Evolutionary conservation across 805 yeast species (phyloP).

Genomic region (Candida sanyiensis): DNA sequence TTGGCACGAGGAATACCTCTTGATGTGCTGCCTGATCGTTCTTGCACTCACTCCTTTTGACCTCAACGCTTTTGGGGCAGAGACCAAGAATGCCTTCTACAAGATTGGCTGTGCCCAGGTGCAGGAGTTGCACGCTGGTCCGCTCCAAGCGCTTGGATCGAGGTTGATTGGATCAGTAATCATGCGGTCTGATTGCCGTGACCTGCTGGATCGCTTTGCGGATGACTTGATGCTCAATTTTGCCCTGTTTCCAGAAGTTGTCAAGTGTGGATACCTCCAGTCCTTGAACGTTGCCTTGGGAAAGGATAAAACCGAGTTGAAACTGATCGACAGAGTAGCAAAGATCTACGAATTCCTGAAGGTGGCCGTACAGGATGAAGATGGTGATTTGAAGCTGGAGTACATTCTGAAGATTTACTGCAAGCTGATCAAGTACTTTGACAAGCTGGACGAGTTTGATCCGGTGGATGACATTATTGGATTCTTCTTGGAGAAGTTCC

Average conservation of each 20-base stretch:
- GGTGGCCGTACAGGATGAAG: neutral
- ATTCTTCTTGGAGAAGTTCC: conserved; percentile 39
- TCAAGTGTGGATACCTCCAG: conserved; percentile 15
- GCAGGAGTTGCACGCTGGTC: conserved; percentile 36
- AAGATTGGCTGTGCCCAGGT: conserved; percentile 30
- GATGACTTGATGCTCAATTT: conserved; percentile 13
- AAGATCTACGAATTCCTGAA: conserved; percentile 3
- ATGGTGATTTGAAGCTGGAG: conserved; percentile 12
- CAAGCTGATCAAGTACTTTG: conserved; percentile 18
- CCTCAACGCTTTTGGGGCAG: conserved; percentile 35
- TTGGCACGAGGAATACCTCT: conserved; percentile 46
- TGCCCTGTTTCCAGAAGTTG: conserved; percentile 10
- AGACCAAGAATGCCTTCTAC: conserved; percentile 31
- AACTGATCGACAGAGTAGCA: neutral
- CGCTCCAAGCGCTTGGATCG: conserved; percentile 28
- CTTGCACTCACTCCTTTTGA: conserved; percentile 72
- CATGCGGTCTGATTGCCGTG: conserved; percentile 22
- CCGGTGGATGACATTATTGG: conserved; percentile 44
- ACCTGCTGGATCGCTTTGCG: conserved; percentile 10
- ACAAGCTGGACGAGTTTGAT: conserved; percentile 13
- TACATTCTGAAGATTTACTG: conserved; percentile 22
- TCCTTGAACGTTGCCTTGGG: conserved; percentile 20
- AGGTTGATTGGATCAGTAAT: conserved; percentile 28
- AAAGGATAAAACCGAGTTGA: conserved; percentile 16
- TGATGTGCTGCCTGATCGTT: conserved; percentile 68